Base-by-base conservation (phyloP, 208 protist species). In the Herpetomonas muscarum region DNA sequence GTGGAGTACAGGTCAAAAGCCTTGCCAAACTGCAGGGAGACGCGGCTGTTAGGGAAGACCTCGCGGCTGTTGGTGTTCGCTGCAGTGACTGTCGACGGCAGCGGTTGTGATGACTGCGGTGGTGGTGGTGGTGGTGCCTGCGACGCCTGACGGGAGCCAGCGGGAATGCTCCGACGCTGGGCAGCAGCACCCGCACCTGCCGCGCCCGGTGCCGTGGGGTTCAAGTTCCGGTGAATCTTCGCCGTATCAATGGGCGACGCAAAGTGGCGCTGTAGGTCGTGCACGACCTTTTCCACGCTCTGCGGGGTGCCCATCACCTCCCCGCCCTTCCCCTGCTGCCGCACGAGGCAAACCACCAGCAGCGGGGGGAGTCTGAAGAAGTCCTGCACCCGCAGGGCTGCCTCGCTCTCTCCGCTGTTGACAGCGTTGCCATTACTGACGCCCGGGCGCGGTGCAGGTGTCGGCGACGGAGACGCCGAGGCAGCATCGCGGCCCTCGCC, bases 1-100 rank as follows among this genome's bases (percentile, higher is more conserved):
- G 62, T 70, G 21, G 67, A 39, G 54, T 66, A 70, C 24, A 83
- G 59, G 53, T 87, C 75, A 30, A 75, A 62, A 0, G 79, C 74
- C 61, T 90, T 90, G 28, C 76, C 76, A 32, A 90, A 83, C 57
- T 87, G 79, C 29, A 90, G 64, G 10, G 48, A 58, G 6, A 87
- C 57, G 53, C 63, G 69, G 37, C 68, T 82, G n/a, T 77, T 74
- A 10, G 69, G 61, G 15, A 70, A 0, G 58, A 21, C 2, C 50
- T 47, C 39, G 45, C 28, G 12, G 49, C 24, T 9, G 46, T 34
- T 34, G 42, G n/a, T n/a, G n/a, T n/a, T 46, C 24, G 53, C 53
- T 25, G 51, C 55, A 24, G 50, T 37, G n/a, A 19, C 19, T 1
- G 44, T 21, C 32, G 56, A 19, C 10, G 41, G 15, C 41, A 39